Percentiles rank a stretch among this genome's conserved stretches.
Evolutionary conservation across 2,329 filamentous ascomycete genomes (phyloP).

Genomic region (Diaporthe amygdali): DNA sequence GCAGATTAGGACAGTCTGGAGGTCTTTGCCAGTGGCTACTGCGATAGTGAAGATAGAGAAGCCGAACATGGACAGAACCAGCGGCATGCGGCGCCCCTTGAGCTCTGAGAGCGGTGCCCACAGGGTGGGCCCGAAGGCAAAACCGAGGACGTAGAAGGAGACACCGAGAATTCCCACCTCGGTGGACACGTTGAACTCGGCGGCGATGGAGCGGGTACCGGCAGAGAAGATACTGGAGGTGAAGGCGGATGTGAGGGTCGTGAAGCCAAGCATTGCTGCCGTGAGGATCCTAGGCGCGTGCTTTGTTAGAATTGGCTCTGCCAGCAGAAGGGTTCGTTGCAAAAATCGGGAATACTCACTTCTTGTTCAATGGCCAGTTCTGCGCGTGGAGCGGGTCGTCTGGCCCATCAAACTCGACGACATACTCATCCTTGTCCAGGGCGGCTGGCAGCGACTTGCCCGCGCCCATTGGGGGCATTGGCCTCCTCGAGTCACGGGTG

Average conservation of each 20-base stretch:
- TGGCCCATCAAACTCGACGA: conserved; percentile 84
- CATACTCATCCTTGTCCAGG: conserved; percentile 75
- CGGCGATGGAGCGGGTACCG: conserved; percentile 62
- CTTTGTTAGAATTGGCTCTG: conserved; percentile 29
- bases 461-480: conserved; percentile 72
- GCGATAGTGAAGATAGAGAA: conserved; percentile 74
- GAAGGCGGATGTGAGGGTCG: conserved; percentile 74
- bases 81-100: conserved; percentile 67
- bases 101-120: conserved; percentile 78
- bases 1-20: conserved; percentile 72
- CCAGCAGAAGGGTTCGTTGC: not conserved
- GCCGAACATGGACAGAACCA: conserved; percentile 67
- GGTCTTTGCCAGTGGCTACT: conserved; percentile 68
- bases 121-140: conserved; percentile 73
- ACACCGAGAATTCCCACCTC: conserved; percentile 71
- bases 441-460: conserved; percentile 77
- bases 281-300: conserved; percentile 57
- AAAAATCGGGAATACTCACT: conserved; percentile 52
- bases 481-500: conserved; percentile 58
- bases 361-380: conserved; percentile 84
- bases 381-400: conserved; percentile 85
- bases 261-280: conserved; percentile 73
- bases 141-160: conserved; percentile 73
- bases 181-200: conserved; percentile 62
- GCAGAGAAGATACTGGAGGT: conserved; percentile 77